These are phyloP conservation scores for Kockiozyma suomiensis DNA, from an alignment of 805 yeast species.

Conservation along the genomic window DNA sequence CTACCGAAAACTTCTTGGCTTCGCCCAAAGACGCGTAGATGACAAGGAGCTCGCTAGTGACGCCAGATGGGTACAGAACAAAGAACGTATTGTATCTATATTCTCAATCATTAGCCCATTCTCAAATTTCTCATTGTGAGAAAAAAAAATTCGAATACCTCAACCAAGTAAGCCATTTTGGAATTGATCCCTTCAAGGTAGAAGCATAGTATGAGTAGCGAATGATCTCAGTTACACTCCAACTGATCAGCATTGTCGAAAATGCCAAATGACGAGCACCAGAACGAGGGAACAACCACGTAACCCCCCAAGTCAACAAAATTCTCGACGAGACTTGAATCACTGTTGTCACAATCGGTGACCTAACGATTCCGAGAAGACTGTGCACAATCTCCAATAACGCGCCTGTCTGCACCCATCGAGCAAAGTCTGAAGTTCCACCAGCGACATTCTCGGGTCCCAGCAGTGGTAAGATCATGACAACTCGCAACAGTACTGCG, in stretches of 20 bases:
- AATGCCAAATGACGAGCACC: conserved; percentile 62
- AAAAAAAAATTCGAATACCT: conserved; percentile 51
- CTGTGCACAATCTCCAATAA: conserved; percentile 80
- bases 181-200: conserved; percentile 59
- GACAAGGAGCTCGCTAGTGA: conserved; percentile 76
- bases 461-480: conserved; percentile 45
- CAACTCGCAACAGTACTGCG: conserved; percentile 51
- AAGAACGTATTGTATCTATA: conserved; percentile 69
- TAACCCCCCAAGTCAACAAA: conserved; percentile 79
- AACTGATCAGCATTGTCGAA: conserved; percentile 70
- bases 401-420: conserved; percentile 76
- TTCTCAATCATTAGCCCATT: not conserved
- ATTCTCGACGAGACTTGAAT: conserved; percentile 88
- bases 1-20: conserved; percentile 52
- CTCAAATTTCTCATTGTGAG: not conserved
- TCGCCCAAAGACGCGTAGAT: conserved; percentile 69
- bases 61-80: conserved; percentile 88
- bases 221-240: conserved; percentile 94
- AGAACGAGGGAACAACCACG: conserved; percentile 70
- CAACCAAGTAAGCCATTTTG: conserved; percentile 62
- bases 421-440: conserved; percentile 59
- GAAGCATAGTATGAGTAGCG: conserved; percentile 87
- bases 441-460: conserved; percentile 72
- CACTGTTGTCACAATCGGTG: conserved; percentile 80
- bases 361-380: conserved; percentile 62